Evolutionary conservation across 257 asterid genomes (phyloP).

Genomic region (Ligustrum vulgare): DNA sequence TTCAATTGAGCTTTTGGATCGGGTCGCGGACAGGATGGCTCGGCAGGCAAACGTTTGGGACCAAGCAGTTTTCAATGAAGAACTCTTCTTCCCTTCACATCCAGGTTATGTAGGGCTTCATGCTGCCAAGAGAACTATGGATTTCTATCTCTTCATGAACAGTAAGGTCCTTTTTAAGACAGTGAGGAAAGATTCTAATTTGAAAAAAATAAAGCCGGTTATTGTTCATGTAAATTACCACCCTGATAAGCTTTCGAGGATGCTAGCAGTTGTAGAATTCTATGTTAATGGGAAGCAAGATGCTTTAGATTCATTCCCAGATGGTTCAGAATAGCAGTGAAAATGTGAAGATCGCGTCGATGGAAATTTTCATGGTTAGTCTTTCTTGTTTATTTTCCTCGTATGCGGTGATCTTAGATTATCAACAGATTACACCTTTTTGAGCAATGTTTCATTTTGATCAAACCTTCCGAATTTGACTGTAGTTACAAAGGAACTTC

Average conservation of each 20-base stretch:
- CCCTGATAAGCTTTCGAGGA: conserved; percentile 71
- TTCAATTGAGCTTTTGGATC: conserved; percentile 79
- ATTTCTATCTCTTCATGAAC: conserved; percentile 71
- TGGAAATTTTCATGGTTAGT: too few relatives aligned
- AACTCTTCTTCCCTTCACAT: conserved; percentile 78
- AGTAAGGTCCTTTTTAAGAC: conserved; percentile 89
- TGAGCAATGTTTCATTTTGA: background rate
- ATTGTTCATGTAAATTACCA: conserved; percentile 77
- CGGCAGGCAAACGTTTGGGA: conserved; percentile 57
- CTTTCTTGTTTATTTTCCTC: too few relatives aligned
- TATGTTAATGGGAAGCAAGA: conserved; percentile 69
- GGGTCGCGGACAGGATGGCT: conserved; percentile 63
- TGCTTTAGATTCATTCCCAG: conserved; percentile 72
- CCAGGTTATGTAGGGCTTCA: conserved; percentile 73
- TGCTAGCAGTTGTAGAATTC: conserved; percentile 76
- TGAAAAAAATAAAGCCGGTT: conserved; percentile 67
- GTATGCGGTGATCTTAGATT: background rate
- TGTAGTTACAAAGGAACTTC: background rate
- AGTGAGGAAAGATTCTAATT: conserved; percentile 50
- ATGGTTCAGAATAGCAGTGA: conserved; percentile 54
- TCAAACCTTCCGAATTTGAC: background rate
- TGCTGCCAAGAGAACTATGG: conserved; percentile 79
- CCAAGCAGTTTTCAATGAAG: conserved; percentile 83
- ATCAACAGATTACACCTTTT: background rate
- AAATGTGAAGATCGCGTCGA: background rate